These are phyloP conservation scores for Sanguinoderma infundibulare DNA, from an alignment of 1,284 basidiomycete species.

Conservation along the genomic window DNA sequence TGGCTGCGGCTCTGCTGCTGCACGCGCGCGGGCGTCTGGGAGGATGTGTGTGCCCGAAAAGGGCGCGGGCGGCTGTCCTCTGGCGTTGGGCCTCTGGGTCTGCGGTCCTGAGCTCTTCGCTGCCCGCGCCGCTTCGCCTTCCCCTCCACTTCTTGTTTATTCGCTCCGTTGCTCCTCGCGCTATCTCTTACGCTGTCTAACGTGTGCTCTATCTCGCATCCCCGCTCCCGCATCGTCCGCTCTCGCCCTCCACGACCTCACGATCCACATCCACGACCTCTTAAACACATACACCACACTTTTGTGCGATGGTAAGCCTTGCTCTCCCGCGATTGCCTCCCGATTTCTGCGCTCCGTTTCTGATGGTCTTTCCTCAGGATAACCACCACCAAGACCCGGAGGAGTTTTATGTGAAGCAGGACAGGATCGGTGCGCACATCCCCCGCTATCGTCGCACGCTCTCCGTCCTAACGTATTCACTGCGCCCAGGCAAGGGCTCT, in stretches of 20 bases:
- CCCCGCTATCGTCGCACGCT: conserved; percentile 12
- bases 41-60: conserved; percentile 13
- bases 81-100: neutral
- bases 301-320: conserved; percentile 19
- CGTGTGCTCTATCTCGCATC: conserved; percentile 19
- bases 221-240: conserved; percentile 7
- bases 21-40: neutral
- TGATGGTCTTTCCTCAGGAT: conserved; percentile 48
- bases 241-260: conserved; percentile 20
- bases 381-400: conserved; percentile 84
- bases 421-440: conserved; percentile 82
- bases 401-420: conserved; percentile 94
- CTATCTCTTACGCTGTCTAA: conserved; percentile 20
- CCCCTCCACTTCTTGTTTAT: conserved; percentile 22
- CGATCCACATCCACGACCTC: conserved; percentile 26
- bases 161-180: conserved; percentile 23
- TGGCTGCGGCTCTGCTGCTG: neutral
- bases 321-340: conserved; percentile 11
- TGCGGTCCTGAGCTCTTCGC: conserved; percentile 3
- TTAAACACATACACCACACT: conserved; percentile 17
- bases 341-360: conserved; percentile 8
- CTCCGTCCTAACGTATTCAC: neutral
- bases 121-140: conserved; percentile 6
- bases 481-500: conserved; percentile 84
- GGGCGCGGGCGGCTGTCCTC: conserved; percentile 5